A percentile compares a stretch with the other conserved stretches of the same genome.
These are phyloP conservation scores for Moricandia arvensis DNA, from an alignment of 345 rosid genomes.

Conservation along the genomic window DNA sequence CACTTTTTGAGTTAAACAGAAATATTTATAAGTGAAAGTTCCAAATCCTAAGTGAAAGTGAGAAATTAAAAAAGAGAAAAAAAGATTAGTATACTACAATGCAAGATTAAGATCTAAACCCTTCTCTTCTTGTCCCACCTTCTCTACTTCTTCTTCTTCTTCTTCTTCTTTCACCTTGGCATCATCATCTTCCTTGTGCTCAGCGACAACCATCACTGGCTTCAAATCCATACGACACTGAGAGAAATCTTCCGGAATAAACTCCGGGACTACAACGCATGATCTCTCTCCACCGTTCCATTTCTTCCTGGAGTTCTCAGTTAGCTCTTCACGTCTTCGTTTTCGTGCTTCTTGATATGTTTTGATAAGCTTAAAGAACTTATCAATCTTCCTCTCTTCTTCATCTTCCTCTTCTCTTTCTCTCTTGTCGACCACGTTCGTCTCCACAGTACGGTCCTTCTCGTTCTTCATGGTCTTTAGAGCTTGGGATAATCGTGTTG, in stretches of 20 bases:
- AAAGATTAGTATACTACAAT: conserved; percentile 2
- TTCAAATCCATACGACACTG: conserved; percentile 7
- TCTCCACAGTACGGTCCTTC: conserved; percentile 20
- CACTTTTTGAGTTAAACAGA: neutral
- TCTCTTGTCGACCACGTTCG: neutral
- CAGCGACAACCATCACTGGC: conserved; percentile 17
- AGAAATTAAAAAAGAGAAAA: neutral
- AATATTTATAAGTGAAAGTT: conserved; percentile 1
- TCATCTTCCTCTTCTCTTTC: conserved; percentile 31
- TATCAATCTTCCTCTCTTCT: conserved; percentile 36
- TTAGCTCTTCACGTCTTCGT: conserved; percentile 25
- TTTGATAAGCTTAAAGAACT: conserved; percentile 32
- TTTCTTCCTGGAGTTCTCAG: conserved; percentile 18
- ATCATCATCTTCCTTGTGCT: conserved; percentile 4
- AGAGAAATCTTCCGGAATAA: conserved; percentile 34
- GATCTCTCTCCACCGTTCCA: conserved; percentile 23
- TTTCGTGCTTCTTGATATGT: conserved; percentile 31
- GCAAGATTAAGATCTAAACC: conserved; percentile 39
- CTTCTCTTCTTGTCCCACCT: conserved; percentile 9
- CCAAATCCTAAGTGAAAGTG: conserved; percentile 10
- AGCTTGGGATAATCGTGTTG: conserved; percentile 4
- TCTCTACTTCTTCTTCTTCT: neutral
- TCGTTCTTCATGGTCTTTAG: conserved; percentile 19
- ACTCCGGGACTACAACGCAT: conserved; percentile 22
- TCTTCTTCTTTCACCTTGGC: neutral